Evolutionary conservation across 2,329 filamentous ascomycete genomes (phyloP), one percentile per base, ranked within the genome.

Genomic region (Neofusicoccum parvum): DNA sequence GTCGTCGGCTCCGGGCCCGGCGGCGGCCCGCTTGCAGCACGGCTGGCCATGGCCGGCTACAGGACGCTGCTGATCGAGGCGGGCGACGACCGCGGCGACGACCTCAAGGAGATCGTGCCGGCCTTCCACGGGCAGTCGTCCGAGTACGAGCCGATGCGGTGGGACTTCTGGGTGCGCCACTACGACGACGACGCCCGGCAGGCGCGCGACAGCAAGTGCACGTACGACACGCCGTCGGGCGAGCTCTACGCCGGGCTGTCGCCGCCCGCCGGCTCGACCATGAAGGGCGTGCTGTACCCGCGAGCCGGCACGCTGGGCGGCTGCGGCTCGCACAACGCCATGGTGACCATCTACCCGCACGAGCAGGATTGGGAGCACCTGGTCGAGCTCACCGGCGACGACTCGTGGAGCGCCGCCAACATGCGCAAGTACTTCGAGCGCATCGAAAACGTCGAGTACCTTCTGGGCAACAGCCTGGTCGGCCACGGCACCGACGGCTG

Each of bases 111-210:
- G 68, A 81, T 83, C 14, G 81, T 87, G 5, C 86, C 87, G 9
- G 81, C 84, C 1, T 82, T 85, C 70, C 81, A 82, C 15, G 80
- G 81, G 59, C 79, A 81, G 32, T 80, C 83, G 1, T 86, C 84
- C 10, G 85, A 88, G 70, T 83, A 88, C 67, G 79, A 79, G n/a
- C 79, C 81, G n/a, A 80, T 87, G 68, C 76, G 80, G 48, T 90
- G 87, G 87, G 84, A 88, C 73, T 89, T 86, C 75, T 90, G 85
- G 68, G 85, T 88, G 15, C 81, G 81, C 51, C 87, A 89, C 73
- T 89, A 88, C 70, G 78, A 80, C 14, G 81, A 88, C 67, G 76
- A 85, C 49, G 73, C 75, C 17, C 80, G 83, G 37, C 84, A 87
- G 68, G 79, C 82, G n/a, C 78, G 80, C 58, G 86, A 90, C 72